Base-by-base conservation (phyloP, 768 basidiomycete species). In the Gymnopilus dilepis region DNA sequence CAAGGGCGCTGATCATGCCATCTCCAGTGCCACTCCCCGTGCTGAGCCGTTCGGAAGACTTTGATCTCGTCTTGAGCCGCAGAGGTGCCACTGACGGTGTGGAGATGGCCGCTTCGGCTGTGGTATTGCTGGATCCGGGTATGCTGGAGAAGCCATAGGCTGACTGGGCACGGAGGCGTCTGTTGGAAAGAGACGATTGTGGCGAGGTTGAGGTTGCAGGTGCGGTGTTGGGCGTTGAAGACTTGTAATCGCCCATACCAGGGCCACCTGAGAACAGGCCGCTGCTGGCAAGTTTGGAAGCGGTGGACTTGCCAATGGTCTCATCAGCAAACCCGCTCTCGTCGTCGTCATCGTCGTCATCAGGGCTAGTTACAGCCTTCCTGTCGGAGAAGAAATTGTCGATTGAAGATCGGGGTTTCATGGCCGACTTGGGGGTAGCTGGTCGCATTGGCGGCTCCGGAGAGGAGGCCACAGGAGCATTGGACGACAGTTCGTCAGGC, bases 241-340 rank as follows among this genome's bases (percentile, higher is more conserved):
- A 11, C 55, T 73, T 70, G 65, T 76, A 69, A 51, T 76, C 68
- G 41, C 68, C 64, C 66, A 65, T 50, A 0, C 64, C 68, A 2
- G 53, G 55, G 13, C 65, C 57, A 4, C 60, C 48, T 6, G 55
- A 54, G 17, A 66, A 62, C 12, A 60, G 24, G 17, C 59, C 55
- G 30, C 59, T 64, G 48, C 51, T 62, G 24, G 58, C 62, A 47
- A 78, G 64, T 68, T 70, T 77, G n/a, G 72, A 71, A 6, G 75
- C 75, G 6, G 81, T 74, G 28, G 74, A 80, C 71, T 82, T 89
- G 1, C 88, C 89, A 24, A 91, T 86, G 5, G 88, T 88, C 60
- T 88, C 86, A 11, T 83, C 86, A 57, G 76, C 78, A 58, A 80
- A 81, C 6, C 73, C 78, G 37, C 78, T 76, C 6, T 78, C 76